Percentiles rank a stretch among this genome's conserved stretches.
phyloP scores from a whole-genome alignment of 176 grass and related monocot species.

The Bothriochloa decipiens region DNA sequence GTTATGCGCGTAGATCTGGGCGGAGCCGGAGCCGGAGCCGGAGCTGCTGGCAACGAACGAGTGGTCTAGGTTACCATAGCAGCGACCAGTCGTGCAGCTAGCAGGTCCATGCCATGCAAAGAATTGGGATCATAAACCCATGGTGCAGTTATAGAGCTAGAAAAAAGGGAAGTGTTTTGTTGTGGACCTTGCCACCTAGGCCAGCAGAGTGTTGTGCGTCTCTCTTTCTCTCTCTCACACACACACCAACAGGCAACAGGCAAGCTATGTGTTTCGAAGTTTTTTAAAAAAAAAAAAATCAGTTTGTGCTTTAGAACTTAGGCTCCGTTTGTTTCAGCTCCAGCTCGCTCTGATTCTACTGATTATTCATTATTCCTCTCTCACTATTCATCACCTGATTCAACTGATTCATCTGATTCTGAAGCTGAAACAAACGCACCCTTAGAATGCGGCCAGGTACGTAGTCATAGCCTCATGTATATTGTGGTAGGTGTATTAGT shows the following conservation, averaged over 20 bases:
- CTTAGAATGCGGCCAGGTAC: no score
- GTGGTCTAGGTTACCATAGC: conserved; percentile 34
- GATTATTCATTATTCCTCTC: no score
- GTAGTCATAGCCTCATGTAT: no score
- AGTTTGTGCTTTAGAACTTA: no score
- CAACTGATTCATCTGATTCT: no score
- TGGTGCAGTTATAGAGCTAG: not conserved
- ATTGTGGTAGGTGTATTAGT: no score
- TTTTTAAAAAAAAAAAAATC: no score
- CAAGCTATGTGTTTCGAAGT: no score
- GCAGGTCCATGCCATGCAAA: conserved; percentile 26
- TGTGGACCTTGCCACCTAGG: not conserved
- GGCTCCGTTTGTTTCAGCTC: no score
- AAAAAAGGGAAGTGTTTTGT: not conserved
- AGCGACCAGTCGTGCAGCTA: not conserved
- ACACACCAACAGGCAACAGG: not conserved
- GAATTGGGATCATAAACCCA: not conserved
- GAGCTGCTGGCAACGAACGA: conserved; percentile 5
- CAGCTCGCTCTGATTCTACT: no score
- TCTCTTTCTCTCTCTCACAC: not conserved
- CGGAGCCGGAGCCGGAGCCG: not conserved
- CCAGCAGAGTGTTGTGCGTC: not conserved
- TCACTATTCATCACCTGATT: no score
- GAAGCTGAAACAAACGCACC: no score
- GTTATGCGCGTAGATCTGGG: conserved; percentile 38